Conservation (phyloP, 2,329 filamentous ascomycete genomes). For the Gaeumannomyces tritici region DNA sequence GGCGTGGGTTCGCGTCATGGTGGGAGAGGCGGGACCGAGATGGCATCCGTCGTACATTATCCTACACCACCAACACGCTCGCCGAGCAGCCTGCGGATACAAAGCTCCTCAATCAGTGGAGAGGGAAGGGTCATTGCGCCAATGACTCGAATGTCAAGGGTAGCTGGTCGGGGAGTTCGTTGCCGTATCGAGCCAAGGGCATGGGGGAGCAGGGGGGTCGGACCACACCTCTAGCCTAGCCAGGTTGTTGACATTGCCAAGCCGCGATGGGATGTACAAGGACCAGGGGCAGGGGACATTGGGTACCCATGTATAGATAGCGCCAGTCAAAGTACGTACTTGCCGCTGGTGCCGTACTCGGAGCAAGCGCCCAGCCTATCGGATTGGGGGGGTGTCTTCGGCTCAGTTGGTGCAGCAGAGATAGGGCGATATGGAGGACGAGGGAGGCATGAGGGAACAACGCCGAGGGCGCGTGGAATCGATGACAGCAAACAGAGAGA, state of each 20-base stretch:
- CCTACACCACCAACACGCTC: neutral
- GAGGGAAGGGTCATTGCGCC: neutral
- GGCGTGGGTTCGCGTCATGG: conserved; percentile 2
- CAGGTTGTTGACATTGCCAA: conserved; percentile 15
- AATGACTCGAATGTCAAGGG: neutral
- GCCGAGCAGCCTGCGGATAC: conserved; percentile 1
- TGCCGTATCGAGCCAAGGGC: conserved; percentile 1
- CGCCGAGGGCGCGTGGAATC: neutral
- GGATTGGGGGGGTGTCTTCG: neutral
- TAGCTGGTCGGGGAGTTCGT: neutral
- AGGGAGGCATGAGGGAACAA: neutral
- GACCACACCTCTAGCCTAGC: conserved; percentile 15
- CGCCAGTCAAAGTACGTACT: neutral
- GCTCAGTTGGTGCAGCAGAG: neutral
- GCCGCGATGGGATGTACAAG: conserved; percentile 13
- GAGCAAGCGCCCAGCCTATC: neutral
- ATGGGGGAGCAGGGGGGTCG: conserved; percentile 5
- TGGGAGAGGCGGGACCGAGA: neutral
- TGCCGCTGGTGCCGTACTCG: neutral
- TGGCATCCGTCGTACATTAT: neutral
- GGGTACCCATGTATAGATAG: neutral
- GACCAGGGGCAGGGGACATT: conserved; percentile 5
- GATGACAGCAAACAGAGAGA: neutral
- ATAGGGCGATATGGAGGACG: neutral
- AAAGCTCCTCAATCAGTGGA: conserved; percentile 4